phyloP scores from a whole-genome alignment of 2,329 filamentous ascomycete genomes.

The Fusarium sp. region DNA sequence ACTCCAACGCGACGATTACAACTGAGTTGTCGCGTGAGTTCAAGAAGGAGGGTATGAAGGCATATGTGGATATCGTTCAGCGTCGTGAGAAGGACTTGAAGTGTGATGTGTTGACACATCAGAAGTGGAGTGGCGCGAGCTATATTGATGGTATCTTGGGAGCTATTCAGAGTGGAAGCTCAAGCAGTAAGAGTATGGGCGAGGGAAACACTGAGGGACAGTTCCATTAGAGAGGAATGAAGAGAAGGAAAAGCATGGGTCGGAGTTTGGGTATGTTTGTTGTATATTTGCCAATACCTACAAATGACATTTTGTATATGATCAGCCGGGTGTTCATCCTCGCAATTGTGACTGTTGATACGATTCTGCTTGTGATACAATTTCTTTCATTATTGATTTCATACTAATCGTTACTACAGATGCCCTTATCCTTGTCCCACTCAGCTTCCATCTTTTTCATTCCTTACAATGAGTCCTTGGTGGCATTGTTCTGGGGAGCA shows the following conservation, averaged over 20 bases:
- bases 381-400: constrained; percentile 30
- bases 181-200: constrained; percentile 91
- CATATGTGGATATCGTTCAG: constrained; percentile 96
- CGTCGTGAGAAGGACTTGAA: constrained; percentile 88
- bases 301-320: constrained; percentile 23
- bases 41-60: constrained; percentile 93
- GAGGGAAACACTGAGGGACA: constrained; percentile 89
- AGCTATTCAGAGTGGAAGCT: constrained; percentile 90
- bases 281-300: constrained; percentile 22
- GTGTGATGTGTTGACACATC: constrained; percentile 93
- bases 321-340: constrained; percentile 16
- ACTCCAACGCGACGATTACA: constrained; percentile 72
- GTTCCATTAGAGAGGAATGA: constrained; percentile 55
- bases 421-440: neutral
- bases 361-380: constrained; percentile 1
- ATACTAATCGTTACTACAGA: constrained; percentile 34
- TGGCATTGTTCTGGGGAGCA: constrained; percentile 70
- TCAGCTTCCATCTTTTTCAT: neutral
- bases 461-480: constrained; percentile 56
- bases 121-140: constrained; percentile 79
- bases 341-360: constrained; percentile 5
- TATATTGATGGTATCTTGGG: constrained; percentile 92
- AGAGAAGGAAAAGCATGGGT: constrained; percentile 40
- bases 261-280: constrained; percentile 41
- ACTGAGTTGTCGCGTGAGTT: constrained; percentile 84